Evolutionary conservation across 2,329 filamentous ascomycete genomes (phyloP).

Genomic region (Talaromyces sp.): DNA sequence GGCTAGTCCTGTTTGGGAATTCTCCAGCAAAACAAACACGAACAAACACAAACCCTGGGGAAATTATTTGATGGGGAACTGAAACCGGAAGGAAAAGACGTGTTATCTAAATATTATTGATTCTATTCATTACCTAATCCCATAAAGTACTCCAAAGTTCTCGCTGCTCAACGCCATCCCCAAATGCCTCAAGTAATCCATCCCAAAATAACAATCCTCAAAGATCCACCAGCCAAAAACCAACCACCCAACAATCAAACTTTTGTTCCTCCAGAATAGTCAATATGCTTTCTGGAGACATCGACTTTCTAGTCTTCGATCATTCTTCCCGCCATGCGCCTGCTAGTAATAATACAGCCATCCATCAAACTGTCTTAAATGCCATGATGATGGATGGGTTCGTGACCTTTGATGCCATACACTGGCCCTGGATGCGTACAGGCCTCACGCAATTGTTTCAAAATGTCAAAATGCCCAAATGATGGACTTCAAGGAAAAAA

Average conservation of each 20-base stretch:
- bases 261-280: neutral
- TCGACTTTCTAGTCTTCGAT: neutral
- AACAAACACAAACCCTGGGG: too few relatives aligned
- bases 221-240: neutral
- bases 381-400: neutral
- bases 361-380: neutral
- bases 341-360: neutral
- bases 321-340: neutral
- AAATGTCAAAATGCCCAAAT: neutral
- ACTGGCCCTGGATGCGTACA: neutral
- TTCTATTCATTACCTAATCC: neutral
- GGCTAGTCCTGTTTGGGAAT: neutral
- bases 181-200: neutral
- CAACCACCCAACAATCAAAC: neutral
- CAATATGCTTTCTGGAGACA: neutral
- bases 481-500: neutral
- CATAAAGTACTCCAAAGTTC: neutral
- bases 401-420: neutral
- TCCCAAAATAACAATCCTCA: neutral
- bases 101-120: neutral
- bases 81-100: neutral
- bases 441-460: neutral
- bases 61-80: neutral
- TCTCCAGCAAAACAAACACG: too few relatives aligned
- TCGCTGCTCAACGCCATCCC: neutral